Base-by-base conservation (phyloP, 73 alveolate genomes). In the Paramecium primaurelia region DNA sequence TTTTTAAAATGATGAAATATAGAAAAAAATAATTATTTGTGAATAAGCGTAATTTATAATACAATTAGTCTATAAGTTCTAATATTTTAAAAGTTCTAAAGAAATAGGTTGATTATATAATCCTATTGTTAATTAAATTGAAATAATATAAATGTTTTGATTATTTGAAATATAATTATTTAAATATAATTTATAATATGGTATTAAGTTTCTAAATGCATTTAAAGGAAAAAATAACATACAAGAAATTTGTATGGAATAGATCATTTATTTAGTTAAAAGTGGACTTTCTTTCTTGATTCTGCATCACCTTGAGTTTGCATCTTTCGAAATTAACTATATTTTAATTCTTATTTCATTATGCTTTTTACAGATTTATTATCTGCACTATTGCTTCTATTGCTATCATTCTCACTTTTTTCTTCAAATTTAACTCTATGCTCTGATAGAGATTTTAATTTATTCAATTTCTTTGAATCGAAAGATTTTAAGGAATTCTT, bases 401-500 rank as follows among this genome's bases (percentile, higher is more conserved):
- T 40, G 30, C 84, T 64, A 3, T 64, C 84, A 12, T 28, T 34
- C 11, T 64, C 84, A 64, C 22, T 54, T 22, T 54, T 54, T 8
- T 64, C 84, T 32, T 64, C 84, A 8, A 64, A 64, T 20, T 64
- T 64, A 64, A 64, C 84, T 64, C 49, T 64, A 10, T 64, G 84
- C 26, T 64, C 84, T 32, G 84, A 64, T 28, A 64, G 26, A 1
- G 84, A 64, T 64, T 64, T 64, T 28, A 64, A 34, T 28, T 64
- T 64, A 28, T 10, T 64, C 16, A 80, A 49, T 80, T 80, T 80
- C 58, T 80, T 80, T 8, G 91, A 44, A 80, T 80, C 91, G 58
- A 32, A 80, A 42, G 91, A 80, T 47, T 47, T 40, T n/a, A 80
- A 44, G 8, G 91, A 80, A 49, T 80, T 80, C 51, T 80, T 80